Conservation (phyloP, 2,329 filamentous ascomycete species). For the Calycina herbarum region DNA sequence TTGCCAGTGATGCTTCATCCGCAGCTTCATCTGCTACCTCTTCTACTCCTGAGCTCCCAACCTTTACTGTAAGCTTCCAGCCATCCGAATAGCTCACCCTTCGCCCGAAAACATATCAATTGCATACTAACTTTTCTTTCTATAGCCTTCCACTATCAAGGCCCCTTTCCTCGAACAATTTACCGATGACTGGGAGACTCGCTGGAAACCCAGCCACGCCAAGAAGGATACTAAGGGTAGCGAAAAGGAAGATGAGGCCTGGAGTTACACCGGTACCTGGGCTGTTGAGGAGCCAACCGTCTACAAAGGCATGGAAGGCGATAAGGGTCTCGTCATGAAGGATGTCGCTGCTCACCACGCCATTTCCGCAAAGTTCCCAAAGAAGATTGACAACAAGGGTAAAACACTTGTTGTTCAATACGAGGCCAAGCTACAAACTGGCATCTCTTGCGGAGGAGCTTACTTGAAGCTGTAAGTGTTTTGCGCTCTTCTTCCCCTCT, state of each 20-base stretch:
- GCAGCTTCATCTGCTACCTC: conserved; percentile 50
- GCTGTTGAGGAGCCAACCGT: conserved; percentile 89
- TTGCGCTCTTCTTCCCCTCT: neutral
- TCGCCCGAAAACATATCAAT: conserved; percentile 10
- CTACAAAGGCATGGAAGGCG: conserved; percentile 88
- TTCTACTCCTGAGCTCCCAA: conserved; percentile 66
- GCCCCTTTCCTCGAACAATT: conserved; percentile 98
- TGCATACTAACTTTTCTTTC: conserved; percentile 21
- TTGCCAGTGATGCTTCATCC: conserved; percentile 41
- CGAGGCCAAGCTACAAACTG: conserved; percentile 98
- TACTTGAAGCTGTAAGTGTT: conserved; percentile 83
- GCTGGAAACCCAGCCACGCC: conserved; percentile 93
- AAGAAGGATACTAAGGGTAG: conserved; percentile 85
- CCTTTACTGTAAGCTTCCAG: conserved; percentile 75
- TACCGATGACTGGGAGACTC: conserved; percentile 88
- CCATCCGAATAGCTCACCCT: neutral
- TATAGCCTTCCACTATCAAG: conserved; percentile 86
- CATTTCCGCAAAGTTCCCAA: conserved; percentile 97
- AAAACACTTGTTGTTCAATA: conserved; percentile 98
- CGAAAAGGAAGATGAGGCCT: conserved; percentile 74
- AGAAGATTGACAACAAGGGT: conserved; percentile 95
- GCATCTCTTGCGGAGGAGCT: conserved; percentile 95
- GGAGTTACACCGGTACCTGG: conserved; percentile 98
- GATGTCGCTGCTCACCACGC: conserved; percentile 97
- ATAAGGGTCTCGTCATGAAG: conserved; percentile 98